Base-by-base conservation (phyloP, 108 stramenopile genomes). In the Stephanodiscus minutulus region DNA sequence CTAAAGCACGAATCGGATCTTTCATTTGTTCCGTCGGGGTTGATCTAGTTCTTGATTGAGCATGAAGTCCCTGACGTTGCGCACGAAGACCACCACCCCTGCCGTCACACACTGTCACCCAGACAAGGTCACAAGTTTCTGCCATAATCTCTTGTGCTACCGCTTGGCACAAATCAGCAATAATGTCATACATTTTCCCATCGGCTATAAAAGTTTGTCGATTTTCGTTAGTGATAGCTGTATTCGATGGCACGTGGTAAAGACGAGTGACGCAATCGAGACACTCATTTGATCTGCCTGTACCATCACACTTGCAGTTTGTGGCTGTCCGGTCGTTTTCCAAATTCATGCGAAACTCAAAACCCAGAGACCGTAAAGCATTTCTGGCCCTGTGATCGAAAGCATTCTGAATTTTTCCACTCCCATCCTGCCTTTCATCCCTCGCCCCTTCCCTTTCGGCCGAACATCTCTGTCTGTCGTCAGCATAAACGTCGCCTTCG, bases 141-240 rank as follows among this genome's bases (percentile, higher is more conserved):
- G 77, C 72, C 91, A 92, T 92, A 61, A 85, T 49, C 44, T 88
- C 84, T 63, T 88, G 87, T 18, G 91, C 87, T 50, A 74, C 78
- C 54, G 86, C 86, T 61, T 87, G 87, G 70, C 87, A 87, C 2
- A 87, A 36, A 20, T 83, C 70, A 9, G 81, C 73, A 5, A 92
- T 63, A 20, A 46, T 77, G 56, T 92, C 91, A 66, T 88, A 92
- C 86, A 92, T 87, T 62, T 81, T 79, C 21, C 91, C 91, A 68
- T 89, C 88, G 7, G 88, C 82, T 66, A 89, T 88, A 48, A 79
- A 92, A 36, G 56, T n/a, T 50, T 76, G 63, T 49, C 91, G 77
- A 70, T 92, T 92, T 44, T 80, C 53, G 12, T 65, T 53, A 11
- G 68, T 81, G 20, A 92, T 78, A 49, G 78, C 58, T 12, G 84